Evolutionary conservation across 352 stramenopile genomes (phyloP).

Genomic region (Pythium phragmitis): DNA sequence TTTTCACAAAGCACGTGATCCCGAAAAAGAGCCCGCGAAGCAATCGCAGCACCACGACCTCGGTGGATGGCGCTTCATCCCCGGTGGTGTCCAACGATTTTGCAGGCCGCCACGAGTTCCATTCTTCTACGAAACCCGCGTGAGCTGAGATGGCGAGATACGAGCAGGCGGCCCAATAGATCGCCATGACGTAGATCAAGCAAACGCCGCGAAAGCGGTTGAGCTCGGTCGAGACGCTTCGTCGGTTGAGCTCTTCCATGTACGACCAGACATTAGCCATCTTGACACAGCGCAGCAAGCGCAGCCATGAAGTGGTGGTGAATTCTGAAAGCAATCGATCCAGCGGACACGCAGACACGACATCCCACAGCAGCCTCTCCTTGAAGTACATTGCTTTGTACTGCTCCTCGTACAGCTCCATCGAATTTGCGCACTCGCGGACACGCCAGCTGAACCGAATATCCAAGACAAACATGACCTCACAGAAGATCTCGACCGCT

Average conservation of each 20-base stretch:
- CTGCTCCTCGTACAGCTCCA: constrained; percentile 49
- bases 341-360: constrained; percentile 43
- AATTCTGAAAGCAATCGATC: constrained; percentile 40
- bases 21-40: constrained; percentile 31
- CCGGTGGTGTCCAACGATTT: constrained; percentile 37
- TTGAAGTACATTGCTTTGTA: constrained; percentile 48
- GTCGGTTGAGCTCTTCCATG: constrained; percentile 56
- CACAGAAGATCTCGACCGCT: constrained; percentile 38
- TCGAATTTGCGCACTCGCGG: constrained; percentile 34
- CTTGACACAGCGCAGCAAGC: constrained; percentile 46
- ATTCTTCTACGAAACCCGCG: constrained; percentile 45
- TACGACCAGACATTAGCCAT: constrained; percentile 52
- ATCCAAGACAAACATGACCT: constrained; percentile 52
- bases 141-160: constrained; percentile 45
- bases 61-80: constrained; percentile 28
- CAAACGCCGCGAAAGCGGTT: constrained; percentile 55
- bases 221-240: constrained; percentile 50
- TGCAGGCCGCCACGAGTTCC: constrained; percentile 50
- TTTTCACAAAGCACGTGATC: constrained; percentile 32
- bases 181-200: constrained; percentile 51
- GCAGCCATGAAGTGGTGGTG: constrained; percentile 36
- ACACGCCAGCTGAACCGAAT: constrained; percentile 61
- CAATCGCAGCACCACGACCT: constrained; percentile 33
- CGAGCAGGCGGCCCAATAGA: constrained; percentile 59
- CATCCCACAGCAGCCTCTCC: constrained; percentile 41